Percentiles rank a stretch among this genome's conserved stretches.
Evolutionary conservation across 2,329 filamentous ascomycete species (phyloP).

Genomic region (Cladophialophora yegresii): DNA sequence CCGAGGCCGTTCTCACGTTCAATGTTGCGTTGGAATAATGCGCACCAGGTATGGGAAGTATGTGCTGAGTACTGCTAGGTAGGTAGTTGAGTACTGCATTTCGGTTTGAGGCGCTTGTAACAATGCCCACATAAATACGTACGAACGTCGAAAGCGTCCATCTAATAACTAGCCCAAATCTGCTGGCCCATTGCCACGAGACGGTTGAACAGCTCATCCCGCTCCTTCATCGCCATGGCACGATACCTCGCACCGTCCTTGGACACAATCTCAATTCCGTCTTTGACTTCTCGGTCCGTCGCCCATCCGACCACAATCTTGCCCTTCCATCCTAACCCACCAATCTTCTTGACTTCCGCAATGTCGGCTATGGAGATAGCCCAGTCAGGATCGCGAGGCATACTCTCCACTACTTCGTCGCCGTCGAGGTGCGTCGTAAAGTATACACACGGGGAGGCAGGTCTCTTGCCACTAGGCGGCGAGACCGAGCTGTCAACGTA

Average conservation of each 20-base stretch:
- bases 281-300: constrained; percentile 70
- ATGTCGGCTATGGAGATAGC: constrained; percentile 71
- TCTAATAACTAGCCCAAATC: constrained; percentile 77
- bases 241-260: constrained; percentile 56
- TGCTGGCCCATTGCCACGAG: constrained; percentile 73
- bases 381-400: constrained; percentile 63
- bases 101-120: not conserved
- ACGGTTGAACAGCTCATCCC: constrained; percentile 81
- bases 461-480: constrained; percentile 55
- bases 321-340: constrained; percentile 80
- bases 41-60: too few species aligned
- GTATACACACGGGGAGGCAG: constrained; percentile 68
- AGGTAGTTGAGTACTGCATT: too few species aligned
- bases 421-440: constrained; percentile 57
- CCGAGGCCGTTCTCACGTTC: too few species aligned
- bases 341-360: constrained; percentile 73
- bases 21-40: too few species aligned
- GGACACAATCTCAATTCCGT: constrained; percentile 70
- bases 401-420: constrained; percentile 51
- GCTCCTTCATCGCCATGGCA: constrained; percentile 69
- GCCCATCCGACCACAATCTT: constrained; percentile 82
- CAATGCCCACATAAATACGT: not conserved
- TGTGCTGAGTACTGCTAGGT: too few species aligned
- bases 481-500: constrained; percentile 58
- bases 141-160: not conserved